phyloP scores from a whole-genome alignment of 2,329 filamentous ascomycete genomes.

The Trichoderma lentiforme region DNA sequence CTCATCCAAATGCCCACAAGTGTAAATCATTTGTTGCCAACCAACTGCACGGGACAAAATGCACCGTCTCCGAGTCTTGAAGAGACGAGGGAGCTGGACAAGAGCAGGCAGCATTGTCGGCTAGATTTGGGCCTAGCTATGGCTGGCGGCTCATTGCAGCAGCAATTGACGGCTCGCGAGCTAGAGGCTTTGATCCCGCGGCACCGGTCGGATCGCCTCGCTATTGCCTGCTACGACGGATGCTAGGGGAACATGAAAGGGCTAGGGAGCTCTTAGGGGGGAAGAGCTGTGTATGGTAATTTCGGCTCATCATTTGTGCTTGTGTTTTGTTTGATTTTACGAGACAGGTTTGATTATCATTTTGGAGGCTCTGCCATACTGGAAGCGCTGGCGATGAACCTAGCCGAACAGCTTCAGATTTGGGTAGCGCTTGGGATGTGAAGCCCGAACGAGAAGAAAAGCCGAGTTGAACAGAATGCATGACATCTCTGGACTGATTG shows the following conservation, averaged over 20 bases:
- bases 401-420: background rate
- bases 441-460: background rate
- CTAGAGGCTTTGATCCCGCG: conserved; percentile 16
- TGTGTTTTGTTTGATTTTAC: background rate
- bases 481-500: background rate
- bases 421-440: background rate
- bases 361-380: background rate
- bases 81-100: background rate
- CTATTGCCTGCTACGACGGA: background rate
- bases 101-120: background rate
- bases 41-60: background rate
- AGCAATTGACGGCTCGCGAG: background rate
- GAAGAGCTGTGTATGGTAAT: background rate
- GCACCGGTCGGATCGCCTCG: conserved; percentile 14
- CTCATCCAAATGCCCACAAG: background rate
- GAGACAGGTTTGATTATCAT: background rate
- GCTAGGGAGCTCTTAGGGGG: background rate
- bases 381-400: background rate
- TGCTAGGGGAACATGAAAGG: background rate
- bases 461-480: background rate
- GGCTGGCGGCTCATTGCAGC: conserved; percentile 11
- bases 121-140: conserved; percentile 5
- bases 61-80: background rate
- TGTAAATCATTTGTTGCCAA: background rate
- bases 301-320: background rate